These are phyloP conservation scores for Cryptococcus jaspeensis DNA, from an alignment of 1,284 basidiomycete species.

Conservation along the genomic window DNA sequence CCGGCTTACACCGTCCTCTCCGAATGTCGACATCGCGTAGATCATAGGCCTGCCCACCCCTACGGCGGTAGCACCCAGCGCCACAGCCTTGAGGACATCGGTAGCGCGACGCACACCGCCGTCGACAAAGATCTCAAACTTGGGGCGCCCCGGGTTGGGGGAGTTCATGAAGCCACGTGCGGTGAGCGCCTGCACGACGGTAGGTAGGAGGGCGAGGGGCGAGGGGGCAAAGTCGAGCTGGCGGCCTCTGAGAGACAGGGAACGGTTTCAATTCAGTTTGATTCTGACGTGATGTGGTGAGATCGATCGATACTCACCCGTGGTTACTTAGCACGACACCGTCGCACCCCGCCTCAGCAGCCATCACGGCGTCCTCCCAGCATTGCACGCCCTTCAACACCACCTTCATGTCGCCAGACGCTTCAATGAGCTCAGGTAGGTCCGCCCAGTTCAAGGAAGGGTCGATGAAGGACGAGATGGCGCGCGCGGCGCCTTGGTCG, in stretches of 20 bases:
- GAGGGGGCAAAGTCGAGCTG: slow-evolving; percentile 90
- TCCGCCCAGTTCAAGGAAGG: slow-evolving; percentile 84
- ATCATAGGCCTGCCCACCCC: slow-evolving; percentile 74
- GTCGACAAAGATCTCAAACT: slow-evolving; percentile 87
- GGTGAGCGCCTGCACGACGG: slow-evolving; percentile 74
- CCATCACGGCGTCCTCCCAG: slow-evolving; percentile 89
- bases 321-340: slow-evolving; percentile 88
- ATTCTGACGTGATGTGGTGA: background rate
- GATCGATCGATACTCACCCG: slow-evolving; percentile 52
- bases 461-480: slow-evolving; percentile 96
- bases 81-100: slow-evolving; percentile 89
- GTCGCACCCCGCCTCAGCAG: slow-evolving; percentile 75
- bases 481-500: slow-evolving; percentile 86
- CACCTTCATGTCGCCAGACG: slow-evolving; percentile 82
- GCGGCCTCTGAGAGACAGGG: slow-evolving; percentile 58
- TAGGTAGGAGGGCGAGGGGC: slow-evolving; percentile 83
- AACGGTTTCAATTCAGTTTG: slow-evolving; percentile 9
- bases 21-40: slow-evolving; percentile 87
- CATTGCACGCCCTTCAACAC: slow-evolving; percentile 90
- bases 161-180: slow-evolving; percentile 60
- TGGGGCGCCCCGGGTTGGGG: slow-evolving; percentile 42
- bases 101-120: slow-evolving; percentile 88
- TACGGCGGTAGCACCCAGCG: slow-evolving; percentile 73
- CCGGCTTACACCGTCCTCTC: slow-evolving; percentile 71
- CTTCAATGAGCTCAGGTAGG: slow-evolving; percentile 79